phyloP scores from a whole-genome alignment of 805 yeast species.

The Metschnikowia picachoensis region DNA sequence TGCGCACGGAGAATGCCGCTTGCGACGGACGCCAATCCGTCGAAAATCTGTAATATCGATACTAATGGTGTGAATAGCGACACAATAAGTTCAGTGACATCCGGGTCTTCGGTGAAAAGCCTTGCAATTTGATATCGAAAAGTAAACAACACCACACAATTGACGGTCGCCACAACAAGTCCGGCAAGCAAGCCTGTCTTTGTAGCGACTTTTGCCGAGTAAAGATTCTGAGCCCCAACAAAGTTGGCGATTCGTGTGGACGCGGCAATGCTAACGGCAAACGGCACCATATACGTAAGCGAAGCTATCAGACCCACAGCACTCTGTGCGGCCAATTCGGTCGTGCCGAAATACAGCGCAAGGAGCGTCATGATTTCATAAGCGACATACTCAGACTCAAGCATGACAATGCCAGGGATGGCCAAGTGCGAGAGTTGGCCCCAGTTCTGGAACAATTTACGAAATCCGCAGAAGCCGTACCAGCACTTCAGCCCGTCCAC shows the following conservation, averaged over 20 bases:
- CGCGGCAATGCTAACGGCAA: constrained; percentile 43
- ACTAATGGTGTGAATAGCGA: constrained; percentile 56
- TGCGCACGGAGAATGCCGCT: constrained; percentile 73
- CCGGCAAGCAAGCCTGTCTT: constrained; percentile 30
- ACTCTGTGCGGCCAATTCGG: constrained; percentile 49
- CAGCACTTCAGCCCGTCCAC: constrained; percentile 69
- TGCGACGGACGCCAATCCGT: constrained; percentile 66
- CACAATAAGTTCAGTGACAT: constrained; percentile 50
- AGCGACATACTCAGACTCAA: constrained; percentile 44
- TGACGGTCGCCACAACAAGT: constrained; percentile 28
- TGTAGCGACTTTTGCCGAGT: constrained; percentile 36
- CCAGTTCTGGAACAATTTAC: constrained; percentile 35
- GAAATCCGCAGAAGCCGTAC: constrained; percentile 50
- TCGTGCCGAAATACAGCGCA: constrained; percentile 46
- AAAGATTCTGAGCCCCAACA: constrained; percentile 40
- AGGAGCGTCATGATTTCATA: constrained; percentile 44
- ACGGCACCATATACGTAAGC: constrained; percentile 43
- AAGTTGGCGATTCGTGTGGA: constrained; percentile 44
- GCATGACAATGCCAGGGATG: constrained; percentile 43
- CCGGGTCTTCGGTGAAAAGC: constrained; percentile 59
- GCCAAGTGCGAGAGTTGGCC: constrained; percentile 34
- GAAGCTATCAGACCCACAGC: constrained; percentile 47
- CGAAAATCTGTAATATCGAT: constrained; percentile 62
- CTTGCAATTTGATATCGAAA: constrained; percentile 49
- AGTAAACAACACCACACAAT: constrained; percentile 44